Evolutionary conservation across 345 rosid species (phyloP).

Genomic region (Salix purpurea): DNA sequence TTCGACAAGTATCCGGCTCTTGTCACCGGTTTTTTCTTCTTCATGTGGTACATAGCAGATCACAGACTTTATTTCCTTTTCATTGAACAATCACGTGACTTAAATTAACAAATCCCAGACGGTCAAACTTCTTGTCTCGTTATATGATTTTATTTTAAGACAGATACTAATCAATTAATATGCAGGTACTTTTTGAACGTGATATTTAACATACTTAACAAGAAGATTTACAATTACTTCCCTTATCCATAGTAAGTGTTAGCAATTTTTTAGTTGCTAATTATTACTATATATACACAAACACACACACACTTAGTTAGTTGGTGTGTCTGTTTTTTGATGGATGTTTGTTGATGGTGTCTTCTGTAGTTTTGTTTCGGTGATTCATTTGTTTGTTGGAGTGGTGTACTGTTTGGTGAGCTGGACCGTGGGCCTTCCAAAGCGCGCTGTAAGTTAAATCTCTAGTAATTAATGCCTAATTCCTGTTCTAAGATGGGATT

Average conservation of each 20-base stretch:
- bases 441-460: constrained; percentile 75
- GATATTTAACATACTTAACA: constrained; percentile 93
- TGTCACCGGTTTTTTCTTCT: constrained; percentile 92
- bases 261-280: background rate
- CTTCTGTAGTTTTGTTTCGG: constrained; percentile 76
- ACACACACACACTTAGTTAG: too few relatives aligned
- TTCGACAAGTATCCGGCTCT: constrained; percentile 67
- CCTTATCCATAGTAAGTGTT: constrained; percentile 88
- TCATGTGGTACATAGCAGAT: constrained; percentile 68
- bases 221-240: constrained; percentile 96
- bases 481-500: background rate
- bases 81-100: background rate
- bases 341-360: background rate
- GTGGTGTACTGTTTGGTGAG: constrained; percentile 82
- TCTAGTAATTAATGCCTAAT: constrained; percentile 3
- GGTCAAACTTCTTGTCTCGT: too few relatives aligned
- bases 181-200: constrained; percentile 87
- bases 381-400: constrained; percentile 85
- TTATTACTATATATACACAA: too few relatives aligned
- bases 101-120: background rate
- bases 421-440: constrained; percentile 93
- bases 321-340: background rate
- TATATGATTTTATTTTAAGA: too few relatives aligned
- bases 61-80: background rate
- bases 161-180: background rate